Conservation (phyloP, 768 basidiomycete species). For the Trametes punicea region DNA sequence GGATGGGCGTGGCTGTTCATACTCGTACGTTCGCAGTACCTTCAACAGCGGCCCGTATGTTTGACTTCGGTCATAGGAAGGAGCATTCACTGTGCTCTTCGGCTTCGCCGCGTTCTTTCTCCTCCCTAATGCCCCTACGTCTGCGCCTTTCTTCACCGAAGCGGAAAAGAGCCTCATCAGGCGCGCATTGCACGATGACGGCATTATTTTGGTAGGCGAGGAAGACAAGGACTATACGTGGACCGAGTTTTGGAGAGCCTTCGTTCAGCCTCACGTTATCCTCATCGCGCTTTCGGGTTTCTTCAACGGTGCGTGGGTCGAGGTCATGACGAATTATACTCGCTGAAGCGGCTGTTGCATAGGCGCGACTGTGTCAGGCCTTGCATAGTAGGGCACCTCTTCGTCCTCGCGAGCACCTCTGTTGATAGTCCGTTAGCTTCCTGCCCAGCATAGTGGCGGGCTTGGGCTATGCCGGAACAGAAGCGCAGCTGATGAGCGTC, state of each 20-base stretch:
- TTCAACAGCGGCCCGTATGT: conserved; percentile 26
- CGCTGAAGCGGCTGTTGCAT: not conserved
- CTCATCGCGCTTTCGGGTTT: conserved; percentile 12
- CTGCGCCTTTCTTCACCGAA: conserved; percentile 9
- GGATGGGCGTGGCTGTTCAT: conserved; percentile 73
- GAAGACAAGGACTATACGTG: conserved; percentile 9
- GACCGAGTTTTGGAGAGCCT: conserved; percentile 6
- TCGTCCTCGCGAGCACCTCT: not conserved
- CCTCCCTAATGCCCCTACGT: conserved; percentile 33
- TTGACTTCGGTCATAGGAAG: conserved; percentile 36
- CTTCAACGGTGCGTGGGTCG: conserved; percentile 43
- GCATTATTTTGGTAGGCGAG: conserved; percentile 2
- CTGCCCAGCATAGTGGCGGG: conserved; percentile 27
- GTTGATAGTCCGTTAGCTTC: conserved; percentile 16
- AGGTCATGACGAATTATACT: not conserved
- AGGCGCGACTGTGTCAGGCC: conserved; percentile 22
- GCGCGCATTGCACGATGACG: conserved; percentile 13
- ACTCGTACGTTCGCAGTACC: conserved; percentile 40
- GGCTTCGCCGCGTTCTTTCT: conserved; percentile 50
- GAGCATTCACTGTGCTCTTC: conserved; percentile 57
- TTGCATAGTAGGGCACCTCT: conserved; percentile 24
- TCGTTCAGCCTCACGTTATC: conserved; percentile 15
- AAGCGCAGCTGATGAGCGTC: conserved; percentile 33
- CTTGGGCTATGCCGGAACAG: conserved; percentile 27
- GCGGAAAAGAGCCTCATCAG: conserved; percentile 15